Evolutionary conservation across 2,329 filamentous ascomycete genomes (phyloP).

Genomic region (Aspergillus piperis): DNA sequence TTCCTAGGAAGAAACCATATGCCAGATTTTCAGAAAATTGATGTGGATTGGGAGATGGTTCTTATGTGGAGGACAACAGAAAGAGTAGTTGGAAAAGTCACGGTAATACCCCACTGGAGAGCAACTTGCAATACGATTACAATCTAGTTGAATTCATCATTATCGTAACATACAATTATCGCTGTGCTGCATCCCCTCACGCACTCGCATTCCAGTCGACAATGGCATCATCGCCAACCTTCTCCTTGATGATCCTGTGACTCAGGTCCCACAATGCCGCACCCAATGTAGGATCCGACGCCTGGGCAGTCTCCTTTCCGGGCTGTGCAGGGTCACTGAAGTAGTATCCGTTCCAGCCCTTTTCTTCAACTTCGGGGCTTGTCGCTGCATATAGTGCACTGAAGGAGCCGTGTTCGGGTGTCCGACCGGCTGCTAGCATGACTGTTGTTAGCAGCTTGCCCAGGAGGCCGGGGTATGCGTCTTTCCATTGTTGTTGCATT

Average conservation of each 20-base stretch:
- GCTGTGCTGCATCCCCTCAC: not conserved
- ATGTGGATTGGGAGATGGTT: too few relatives aligned
- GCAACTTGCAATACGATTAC: too few relatives aligned
- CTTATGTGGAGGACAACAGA: too few relatives aligned
- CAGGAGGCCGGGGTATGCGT: constrained; percentile 46
- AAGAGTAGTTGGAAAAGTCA: too few relatives aligned
- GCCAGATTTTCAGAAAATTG: too few relatives aligned
- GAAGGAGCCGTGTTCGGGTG: constrained; percentile 47
- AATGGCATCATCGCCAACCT: constrained; percentile 44
- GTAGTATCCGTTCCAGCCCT: constrained; percentile 48
- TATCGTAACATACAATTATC: too few relatives aligned
- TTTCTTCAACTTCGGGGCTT: constrained; percentile 44
- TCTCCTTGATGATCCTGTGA: constrained; percentile 43
- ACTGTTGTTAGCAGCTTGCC: constrained; percentile 42
- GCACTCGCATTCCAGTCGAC: constrained; percentile 32
- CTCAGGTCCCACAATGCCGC: constrained; percentile 46
- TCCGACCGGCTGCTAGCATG: constrained; percentile 39
- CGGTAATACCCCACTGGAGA: too few relatives aligned
- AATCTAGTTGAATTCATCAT: too few relatives aligned
- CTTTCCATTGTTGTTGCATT: constrained; percentile 52
- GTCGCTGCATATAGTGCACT: constrained; percentile 49
- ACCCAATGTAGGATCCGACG: constrained; percentile 42
- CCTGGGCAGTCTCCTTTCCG: constrained; percentile 44
- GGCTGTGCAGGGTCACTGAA: constrained; percentile 43
- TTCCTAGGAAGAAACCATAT: too few relatives aligned